phyloP scores from a whole-genome alignment of 306 rosid species.

The Prunus dulcis region DNA sequence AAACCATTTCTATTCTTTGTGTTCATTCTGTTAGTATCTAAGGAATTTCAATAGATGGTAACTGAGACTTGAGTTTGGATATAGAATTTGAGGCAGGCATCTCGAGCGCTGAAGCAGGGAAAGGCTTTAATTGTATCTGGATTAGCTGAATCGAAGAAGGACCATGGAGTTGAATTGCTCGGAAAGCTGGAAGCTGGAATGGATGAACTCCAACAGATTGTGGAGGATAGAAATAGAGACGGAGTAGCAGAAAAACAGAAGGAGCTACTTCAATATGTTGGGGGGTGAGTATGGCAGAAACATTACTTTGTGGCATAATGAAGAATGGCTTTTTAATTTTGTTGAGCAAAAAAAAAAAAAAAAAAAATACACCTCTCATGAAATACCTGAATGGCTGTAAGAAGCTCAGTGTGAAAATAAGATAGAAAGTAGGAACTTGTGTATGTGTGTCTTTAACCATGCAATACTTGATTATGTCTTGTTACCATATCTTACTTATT shows the following conservation, averaged over 20 bases:
- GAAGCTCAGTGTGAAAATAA: background rate
- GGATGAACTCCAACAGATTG: slow-evolving; percentile 82
- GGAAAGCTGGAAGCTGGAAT: slow-evolving; percentile 80
- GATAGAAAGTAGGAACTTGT: background rate
- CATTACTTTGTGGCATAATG: slow-evolving; percentile 8
- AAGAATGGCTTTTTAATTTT: background rate
- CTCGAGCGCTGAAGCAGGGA: slow-evolving; percentile 82
- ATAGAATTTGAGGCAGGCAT: slow-evolving; percentile 84
- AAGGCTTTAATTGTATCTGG: slow-evolving; percentile 71
- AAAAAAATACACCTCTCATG: background rate
- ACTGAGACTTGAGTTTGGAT: slow-evolving; percentile 26
- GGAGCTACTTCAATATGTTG: slow-evolving; percentile 86
- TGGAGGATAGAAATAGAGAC: slow-evolving; percentile 71
- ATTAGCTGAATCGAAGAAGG: slow-evolving; percentile 88
- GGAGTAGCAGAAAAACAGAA: slow-evolving; percentile 78
- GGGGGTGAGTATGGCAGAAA: slow-evolving; percentile 55
- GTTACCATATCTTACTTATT: background rate
- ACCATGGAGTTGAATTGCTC: slow-evolving; percentile 72
- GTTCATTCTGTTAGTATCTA: background rate
- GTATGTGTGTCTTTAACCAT: background rate
- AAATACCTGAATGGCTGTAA: background rate
- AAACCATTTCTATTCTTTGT: slow-evolving; percentile 7
- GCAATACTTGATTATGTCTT: background rate
- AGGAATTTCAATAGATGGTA: slow-evolving; percentile 2
- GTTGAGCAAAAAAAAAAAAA: background rate